A percentile compares a stretch with the other conserved stretches of the same genome.
These are phyloP conservation scores for Hyphopichia fennica DNA, from an alignment of 1,139 yeast species.

Conservation along the genomic window DNA sequence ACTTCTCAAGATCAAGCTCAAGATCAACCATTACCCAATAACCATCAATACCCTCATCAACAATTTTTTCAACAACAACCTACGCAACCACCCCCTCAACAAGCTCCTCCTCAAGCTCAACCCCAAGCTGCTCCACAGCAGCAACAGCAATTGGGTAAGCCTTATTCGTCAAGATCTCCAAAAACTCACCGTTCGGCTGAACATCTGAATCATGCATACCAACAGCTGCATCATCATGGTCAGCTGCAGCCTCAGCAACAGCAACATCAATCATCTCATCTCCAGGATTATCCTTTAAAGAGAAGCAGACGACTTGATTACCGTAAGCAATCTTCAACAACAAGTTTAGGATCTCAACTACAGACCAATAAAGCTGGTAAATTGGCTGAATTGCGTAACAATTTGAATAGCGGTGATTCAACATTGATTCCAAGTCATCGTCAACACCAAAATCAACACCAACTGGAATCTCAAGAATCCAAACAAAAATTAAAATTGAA, in stretches of 20 bases:
- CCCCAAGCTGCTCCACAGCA: not conserved
- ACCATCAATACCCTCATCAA: conserved; percentile 5
- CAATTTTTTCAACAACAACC: conserved; percentile 16
- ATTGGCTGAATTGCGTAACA: conserved; percentile 33
- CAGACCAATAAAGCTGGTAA: conserved; percentile 33
- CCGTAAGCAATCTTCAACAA: conserved; percentile 23
- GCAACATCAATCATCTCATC: conserved; percentile 3
- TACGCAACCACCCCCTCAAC: conserved; percentile 9
- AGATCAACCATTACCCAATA: not conserved
- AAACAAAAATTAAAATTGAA: conserved; percentile 2
- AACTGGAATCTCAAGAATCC: conserved; percentile 5
- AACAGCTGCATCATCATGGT: conserved; percentile 4
- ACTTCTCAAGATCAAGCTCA: not conserved
- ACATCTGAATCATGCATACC: conserved; percentile 3
- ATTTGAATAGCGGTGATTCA: conserved; percentile 13
- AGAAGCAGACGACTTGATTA: conserved; percentile 46
- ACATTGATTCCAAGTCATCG: conserved; percentile 1
- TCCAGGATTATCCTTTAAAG: conserved; percentile 34
- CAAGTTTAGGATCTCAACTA: conserved; percentile 24
- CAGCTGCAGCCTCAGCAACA: conserved; percentile 5
- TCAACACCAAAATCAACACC: conserved; percentile 5
- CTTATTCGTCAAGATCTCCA: conserved; percentile 26
- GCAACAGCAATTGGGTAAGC: conserved; percentile 1
- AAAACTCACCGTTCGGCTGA: conserved; percentile 22
- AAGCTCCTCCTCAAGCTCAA: not conserved